Evolutionary conservation across 2,329 filamentous ascomycete species (phyloP).

Genomic region (Fusarium sp.): DNA sequence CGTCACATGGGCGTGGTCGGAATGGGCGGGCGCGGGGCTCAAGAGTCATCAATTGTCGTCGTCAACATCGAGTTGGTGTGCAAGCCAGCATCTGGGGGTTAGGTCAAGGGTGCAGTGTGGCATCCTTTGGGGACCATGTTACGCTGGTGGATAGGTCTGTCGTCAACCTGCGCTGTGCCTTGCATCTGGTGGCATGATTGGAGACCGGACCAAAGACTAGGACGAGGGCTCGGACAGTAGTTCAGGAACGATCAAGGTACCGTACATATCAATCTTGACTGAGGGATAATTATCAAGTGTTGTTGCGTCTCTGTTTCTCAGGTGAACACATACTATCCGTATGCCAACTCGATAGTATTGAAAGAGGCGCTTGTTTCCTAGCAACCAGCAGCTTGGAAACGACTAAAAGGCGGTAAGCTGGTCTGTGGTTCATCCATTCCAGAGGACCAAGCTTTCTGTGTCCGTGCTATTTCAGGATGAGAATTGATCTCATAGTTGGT

Average conservation of each 20-base stretch:
- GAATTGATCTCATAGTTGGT: constrained; percentile 4
- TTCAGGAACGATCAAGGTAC: constrained; percentile 42
- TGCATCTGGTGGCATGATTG: constrained; percentile 46
- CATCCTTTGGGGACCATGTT: constrained; percentile 32
- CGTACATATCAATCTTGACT: constrained; percentile 9
- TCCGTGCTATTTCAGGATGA: constrained; percentile 14
- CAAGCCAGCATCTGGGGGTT: constrained; percentile 19
- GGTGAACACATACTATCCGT: background rate
- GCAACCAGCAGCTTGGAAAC: constrained; percentile 10
- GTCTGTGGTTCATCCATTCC: constrained; percentile 24
- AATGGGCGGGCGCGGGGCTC: constrained; percentile 40
- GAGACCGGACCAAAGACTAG: constrained; percentile 38
- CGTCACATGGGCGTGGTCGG: constrained; percentile 42
- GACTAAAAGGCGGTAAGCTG: constrained; percentile 19
- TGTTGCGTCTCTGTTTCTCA: background rate
- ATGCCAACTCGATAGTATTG: background rate
- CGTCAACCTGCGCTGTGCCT: constrained; percentile 46
- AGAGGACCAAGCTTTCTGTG: constrained; percentile 2
- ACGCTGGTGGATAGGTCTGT: constrained; percentile 37
- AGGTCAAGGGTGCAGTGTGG: constrained; percentile 25
- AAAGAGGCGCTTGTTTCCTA: constrained; percentile 11
- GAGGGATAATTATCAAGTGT: background rate
- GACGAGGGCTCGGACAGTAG: constrained; percentile 33
- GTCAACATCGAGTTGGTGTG: constrained; percentile 33
- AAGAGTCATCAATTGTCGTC: constrained; percentile 31